These are phyloP conservation scores for Pleurozium schreberi DNA, from an alignment of 225 moss, liverwort and hornwort species.

Conservation along the genomic window DNA sequence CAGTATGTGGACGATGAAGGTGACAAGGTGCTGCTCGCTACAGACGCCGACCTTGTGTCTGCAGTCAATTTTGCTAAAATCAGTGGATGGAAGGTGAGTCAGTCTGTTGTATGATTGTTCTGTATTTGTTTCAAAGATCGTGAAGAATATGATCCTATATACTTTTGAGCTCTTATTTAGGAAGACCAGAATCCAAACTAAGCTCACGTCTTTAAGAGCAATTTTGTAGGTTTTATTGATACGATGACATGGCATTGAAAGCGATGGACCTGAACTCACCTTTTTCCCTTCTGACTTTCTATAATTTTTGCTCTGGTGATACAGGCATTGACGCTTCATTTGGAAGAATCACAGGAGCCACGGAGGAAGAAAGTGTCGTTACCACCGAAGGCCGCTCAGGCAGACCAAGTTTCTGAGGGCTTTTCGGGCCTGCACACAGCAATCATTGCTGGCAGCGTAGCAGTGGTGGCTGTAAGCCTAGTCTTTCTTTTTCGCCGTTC, in stretches of 20 bases:
- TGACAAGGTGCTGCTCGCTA: slow-evolving; percentile 83
- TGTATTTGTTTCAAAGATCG: neutral
- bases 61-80: slow-evolving; percentile 88
- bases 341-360: slow-evolving; percentile 37
- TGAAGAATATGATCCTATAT: neutral
- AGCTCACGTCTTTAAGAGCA: neutral
- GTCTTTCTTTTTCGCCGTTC: slow-evolving; percentile 43
- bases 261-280: neutral
- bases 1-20: slow-evolving; percentile 99
- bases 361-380: slow-evolving; percentile 7
- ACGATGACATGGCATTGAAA: neutral
- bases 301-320: neutral
- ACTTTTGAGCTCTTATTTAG: neutral
- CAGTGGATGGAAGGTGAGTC: slow-evolving; percentile 86
- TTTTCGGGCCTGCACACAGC: slow-evolving; percentile 42
- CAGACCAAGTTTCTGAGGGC: slow-evolving; percentile 8
- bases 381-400: slow-evolving; percentile 7
- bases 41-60: slow-evolving; percentile 81
- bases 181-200: neutral
- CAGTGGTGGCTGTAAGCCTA: slow-evolving; percentile 34
- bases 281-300: neutral
- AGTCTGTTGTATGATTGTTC: neutral
- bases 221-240: neutral
- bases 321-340: slow-evolving; percentile 48
- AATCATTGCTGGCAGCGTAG: slow-evolving; percentile 43